Evolutionary conservation across 345 rosid genomes (phyloP), one percentile per base, ranked within the genome.

Genomic region (Pugionium cornutum): DNA sequence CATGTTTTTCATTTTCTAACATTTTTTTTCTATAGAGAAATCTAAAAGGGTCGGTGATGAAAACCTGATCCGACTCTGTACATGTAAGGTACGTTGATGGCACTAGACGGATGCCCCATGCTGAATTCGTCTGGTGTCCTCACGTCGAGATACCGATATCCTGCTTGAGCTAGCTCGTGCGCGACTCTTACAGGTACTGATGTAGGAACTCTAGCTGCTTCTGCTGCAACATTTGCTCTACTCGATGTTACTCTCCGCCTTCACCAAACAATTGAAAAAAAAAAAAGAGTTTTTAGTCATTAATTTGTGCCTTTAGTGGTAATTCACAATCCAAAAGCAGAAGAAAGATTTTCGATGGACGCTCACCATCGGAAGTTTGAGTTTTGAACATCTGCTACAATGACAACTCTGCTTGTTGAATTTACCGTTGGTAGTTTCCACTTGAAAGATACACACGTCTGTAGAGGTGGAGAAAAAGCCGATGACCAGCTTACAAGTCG

Each of bases 121-220:
- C 75, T 75, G 78, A 87, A 92, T 39, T 89, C 97, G 36, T 89
- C 98, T 1, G 89, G 83, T 65, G 97, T 87, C 53, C 78, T 63
- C 65, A 91, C 98, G 55, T 91, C 95, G 48, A 92, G 74, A 69
- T 83, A 89, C 3, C 79, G 75, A 60, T 92, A 87, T 1, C 97
- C 97, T 8, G 98, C 98, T 67, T 75, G 94, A 71, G 83, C 83
- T 69, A 92, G 89, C 75, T 92, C 97, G 11, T 67, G 85, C 0
- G 98, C 98, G 31, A 92, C 94, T 73, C 95, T 70, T 4, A 89
- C 96, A 0, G 97, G 98, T 34, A 92, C 98, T 3, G 98, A 92
- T 46, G 84, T 72, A 4, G 95, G 95, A 62, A 77, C 75, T 44
- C 82, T 84, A 2, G 61, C 72, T 7, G 83, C 80, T 61, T 80